A percentile compares a stretch with the other conserved stretches of the same genome.
Conservation (phyloP, 2,329 filamentous ascomycete species). For the Fusarium heterosporum region DNA sequence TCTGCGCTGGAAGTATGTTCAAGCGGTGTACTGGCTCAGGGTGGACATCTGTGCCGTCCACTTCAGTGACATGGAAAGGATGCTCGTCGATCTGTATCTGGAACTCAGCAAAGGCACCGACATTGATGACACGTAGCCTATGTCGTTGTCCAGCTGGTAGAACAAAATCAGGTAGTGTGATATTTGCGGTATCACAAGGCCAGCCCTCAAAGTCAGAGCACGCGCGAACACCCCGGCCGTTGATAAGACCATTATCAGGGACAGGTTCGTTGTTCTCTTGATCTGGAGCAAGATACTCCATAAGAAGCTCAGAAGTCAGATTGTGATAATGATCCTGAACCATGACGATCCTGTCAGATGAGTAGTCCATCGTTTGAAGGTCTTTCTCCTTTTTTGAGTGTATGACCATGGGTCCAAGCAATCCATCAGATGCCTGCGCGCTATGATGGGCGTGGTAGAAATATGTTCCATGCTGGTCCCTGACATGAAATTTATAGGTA, state of each 20-base stretch:
- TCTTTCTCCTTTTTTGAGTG: conserved; percentile 63
- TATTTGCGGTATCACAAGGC: conserved; percentile 58
- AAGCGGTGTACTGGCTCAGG: conserved; percentile 69
- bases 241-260: conserved; percentile 73
- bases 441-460: conserved; percentile 75
- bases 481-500: conserved; percentile 75
- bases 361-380: conserved; percentile 47
- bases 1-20: conserved; percentile 76
- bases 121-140: conserved; percentile 75
- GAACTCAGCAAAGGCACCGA: conserved; percentile 77
- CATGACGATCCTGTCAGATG: conserved; percentile 70
- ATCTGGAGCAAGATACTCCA: conserved; percentile 66
- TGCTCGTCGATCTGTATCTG: conserved; percentile 79
- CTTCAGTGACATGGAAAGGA: conserved; percentile 72
- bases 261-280: conserved; percentile 72
- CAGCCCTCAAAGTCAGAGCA: conserved; percentile 54
- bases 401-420: conserved; percentile 75
- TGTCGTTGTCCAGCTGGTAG: conserved; percentile 69
- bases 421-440: conserved; percentile 74
- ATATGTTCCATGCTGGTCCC: conserved; percentile 61
- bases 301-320: conserved; percentile 60
- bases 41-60: conserved; percentile 75
- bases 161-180: conserved; percentile 56
- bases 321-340: conserved; percentile 82
- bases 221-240: conserved; percentile 59